A percentile compares a stretch with the other conserved stretches of the same genome.
Evolutionary conservation across 305 asterid species (phyloP).

Genomic region (Striga hermonthica): DNA sequence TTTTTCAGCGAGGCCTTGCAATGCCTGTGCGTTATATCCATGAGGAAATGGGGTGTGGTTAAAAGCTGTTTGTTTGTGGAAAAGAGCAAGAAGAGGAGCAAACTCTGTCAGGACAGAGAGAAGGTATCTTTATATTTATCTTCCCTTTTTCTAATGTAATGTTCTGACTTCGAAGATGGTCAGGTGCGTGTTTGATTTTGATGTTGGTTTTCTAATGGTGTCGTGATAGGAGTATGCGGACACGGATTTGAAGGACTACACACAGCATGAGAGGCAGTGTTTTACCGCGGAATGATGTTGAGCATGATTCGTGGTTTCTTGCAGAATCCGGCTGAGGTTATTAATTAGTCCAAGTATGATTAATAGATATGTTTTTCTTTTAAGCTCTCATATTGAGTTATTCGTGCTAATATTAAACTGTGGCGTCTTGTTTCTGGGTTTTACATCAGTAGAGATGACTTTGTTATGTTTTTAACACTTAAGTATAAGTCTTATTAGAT

Average conservation of each 20-base stretch:
- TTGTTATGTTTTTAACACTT: too few relatives aligned
- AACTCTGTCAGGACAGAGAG: slow-evolving; percentile 32
- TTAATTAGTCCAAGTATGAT: slow-evolving; percentile 7
- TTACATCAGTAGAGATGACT: too few relatives aligned
- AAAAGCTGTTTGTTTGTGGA: slow-evolving; percentile 33
- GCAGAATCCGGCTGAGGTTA: slow-evolving; percentile 20
- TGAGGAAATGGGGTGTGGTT: slow-evolving; percentile 36
- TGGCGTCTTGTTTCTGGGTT: too few relatives aligned
- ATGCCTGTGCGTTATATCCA: slow-evolving; percentile 38
- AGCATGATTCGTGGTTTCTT: slow-evolving; percentile 8
- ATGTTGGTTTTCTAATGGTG: not conserved
- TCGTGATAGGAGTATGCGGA: slow-evolving; percentile 34
- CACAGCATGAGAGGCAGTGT: slow-evolving; percentile 39
- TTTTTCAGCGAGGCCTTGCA: slow-evolving; percentile 36
- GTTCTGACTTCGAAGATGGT: not conserved
- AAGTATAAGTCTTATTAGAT: too few relatives aligned
- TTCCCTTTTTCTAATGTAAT: not conserved
- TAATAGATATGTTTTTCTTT: not conserved
- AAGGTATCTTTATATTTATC: slow-evolving; percentile 27
- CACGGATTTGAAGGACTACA: slow-evolving; percentile 38
- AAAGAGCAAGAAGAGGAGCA: slow-evolving; percentile 36
- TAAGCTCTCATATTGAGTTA: too few relatives aligned
- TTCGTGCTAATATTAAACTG: too few relatives aligned
- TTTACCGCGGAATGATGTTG: slow-evolving; percentile 26
- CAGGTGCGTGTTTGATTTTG: not conserved